Evolutionary conservation across 2,329 filamentous ascomycete species (phyloP).

Genomic region (Hypoxylon sp.): DNA sequence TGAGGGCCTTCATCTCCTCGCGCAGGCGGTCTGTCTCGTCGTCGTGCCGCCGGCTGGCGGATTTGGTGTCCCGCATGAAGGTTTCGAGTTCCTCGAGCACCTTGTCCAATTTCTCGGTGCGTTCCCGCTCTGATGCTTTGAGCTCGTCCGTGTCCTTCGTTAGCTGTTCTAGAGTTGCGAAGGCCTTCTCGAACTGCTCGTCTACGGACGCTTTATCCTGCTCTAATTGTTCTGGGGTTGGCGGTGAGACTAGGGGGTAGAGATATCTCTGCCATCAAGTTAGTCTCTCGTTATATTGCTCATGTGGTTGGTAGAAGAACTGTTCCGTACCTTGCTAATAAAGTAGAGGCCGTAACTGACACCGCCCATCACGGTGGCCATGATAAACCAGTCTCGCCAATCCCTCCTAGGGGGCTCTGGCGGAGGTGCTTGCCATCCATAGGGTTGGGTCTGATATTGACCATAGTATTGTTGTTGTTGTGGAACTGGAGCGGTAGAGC

Average conservation of each 20-base stretch:
- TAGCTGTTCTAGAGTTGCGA: constrained; percentile 91
- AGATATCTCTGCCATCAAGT: constrained; percentile 83
- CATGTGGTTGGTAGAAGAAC: not conserved
- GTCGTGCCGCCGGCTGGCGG: constrained; percentile 83
- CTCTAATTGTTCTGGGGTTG: constrained; percentile 92
- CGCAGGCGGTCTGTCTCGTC: constrained; percentile 89
- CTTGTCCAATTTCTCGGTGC: constrained; percentile 85
- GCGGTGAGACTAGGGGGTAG: constrained; percentile 89
- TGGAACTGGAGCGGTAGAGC: constrained; percentile 60
- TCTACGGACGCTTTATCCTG: constrained; percentile 95
- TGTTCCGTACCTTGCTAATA: constrained; percentile 79
- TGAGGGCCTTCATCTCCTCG: constrained; percentile 86
- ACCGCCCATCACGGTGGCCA: constrained; percentile 94
- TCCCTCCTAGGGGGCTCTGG: constrained; percentile 81
- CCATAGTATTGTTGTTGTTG: constrained; percentile 62
- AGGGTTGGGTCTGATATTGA: constrained; percentile 64
- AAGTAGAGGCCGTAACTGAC: constrained; percentile 91
- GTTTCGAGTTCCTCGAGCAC: constrained; percentile 87
- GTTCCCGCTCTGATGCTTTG: constrained; percentile 86
- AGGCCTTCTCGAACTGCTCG: constrained; percentile 92
- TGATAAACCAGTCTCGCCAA: constrained; percentile 99
- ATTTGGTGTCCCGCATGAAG: constrained; percentile 85
- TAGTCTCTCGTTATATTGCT: constrained; percentile 16
- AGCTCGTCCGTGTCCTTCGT: constrained; percentile 89
- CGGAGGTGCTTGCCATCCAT: constrained; percentile 71